Evolutionary conservation across 495 filamentous ascomycete species (phyloP).

Genomic region (Echria macrotheca): DNA sequence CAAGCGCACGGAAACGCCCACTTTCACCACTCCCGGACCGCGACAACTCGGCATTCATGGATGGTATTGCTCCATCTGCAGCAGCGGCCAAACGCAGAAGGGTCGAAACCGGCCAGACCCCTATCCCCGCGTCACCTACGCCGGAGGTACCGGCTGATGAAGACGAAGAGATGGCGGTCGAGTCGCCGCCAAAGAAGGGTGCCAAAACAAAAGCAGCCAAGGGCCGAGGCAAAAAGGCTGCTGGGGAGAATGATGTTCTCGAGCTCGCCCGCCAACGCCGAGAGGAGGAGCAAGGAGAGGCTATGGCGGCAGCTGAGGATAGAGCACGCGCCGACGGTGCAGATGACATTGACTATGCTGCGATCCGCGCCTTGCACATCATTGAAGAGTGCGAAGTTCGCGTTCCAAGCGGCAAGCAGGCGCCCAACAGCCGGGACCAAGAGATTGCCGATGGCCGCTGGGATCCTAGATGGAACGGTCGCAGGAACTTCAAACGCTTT

Average conservation of each 20-base stretch:
- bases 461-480: constrained; percentile 90
- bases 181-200: constrained; percentile 15
- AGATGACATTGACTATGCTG: constrained; percentile 58
- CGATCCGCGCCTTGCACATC: constrained; percentile 70
- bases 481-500: constrained; percentile 96
- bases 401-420: constrained; percentile 13
- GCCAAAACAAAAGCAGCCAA: constrained; percentile 22
- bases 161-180: constrained; percentile 14
- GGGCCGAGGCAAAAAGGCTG: constrained; percentile 46
- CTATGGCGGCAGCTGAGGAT: constrained; percentile 53
- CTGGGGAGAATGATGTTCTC: constrained; percentile 52
- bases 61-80: constrained; percentile 63
- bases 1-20: constrained; percentile 42
- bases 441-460: constrained; percentile 58
- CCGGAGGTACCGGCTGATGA: constrained; percentile 14
- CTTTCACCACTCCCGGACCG: constrained; percentile 30
- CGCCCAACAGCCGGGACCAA: constrained; percentile 28
- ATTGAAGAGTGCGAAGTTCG: constrained; percentile 73
- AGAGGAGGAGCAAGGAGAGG: constrained; percentile 68
- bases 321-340: constrained; percentile 47
- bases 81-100: constrained; percentile 66
- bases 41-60: constrained; percentile 48
- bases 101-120: constrained; percentile 43
- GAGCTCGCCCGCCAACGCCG: constrained; percentile 62
- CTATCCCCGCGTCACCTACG: constrained; percentile 23